Base-by-base conservation (phyloP, 1,139 yeast genomes). In the Candida sp. region DNA sequence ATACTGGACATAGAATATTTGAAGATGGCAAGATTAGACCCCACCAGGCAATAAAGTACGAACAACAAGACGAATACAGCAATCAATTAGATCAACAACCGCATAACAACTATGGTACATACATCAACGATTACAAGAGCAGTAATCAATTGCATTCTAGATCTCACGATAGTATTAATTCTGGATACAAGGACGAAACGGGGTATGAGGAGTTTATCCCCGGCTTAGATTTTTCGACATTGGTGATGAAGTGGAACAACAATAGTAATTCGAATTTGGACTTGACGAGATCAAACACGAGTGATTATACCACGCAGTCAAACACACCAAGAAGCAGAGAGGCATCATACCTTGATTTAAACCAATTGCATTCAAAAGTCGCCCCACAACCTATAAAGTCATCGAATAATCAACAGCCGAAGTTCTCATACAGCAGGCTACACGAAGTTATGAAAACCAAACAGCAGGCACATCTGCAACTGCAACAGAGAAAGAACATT, bases 181-280 rank as follows among this genome's bases (percentile, higher is more conserved):
- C 55, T 12, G 55, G 47, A 11, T 54, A 48, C 22, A 54, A 52
- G 25, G 59, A 55, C 25, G 46, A 43, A 34, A 49, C 55, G 25
- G 90, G 89, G 1, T 70, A 86, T 56, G 87, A 85, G 59, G 93
- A 88, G 61, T 87, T 86, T 60, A 79, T 87, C 12, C 92, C 92
- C 0, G 89, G 86, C 28, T 69, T 87, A 41, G 83, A 81, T 56
- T 83, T 82, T 58, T 73, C 77, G 17, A 75, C 76, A 42, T 68
- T 74, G 65, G 60, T 77, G 2, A 69, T 68, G 55, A 64, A 68
- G 48, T 77, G 82, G 82, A 69, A 68, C 51, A 58, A 59, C 30
- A 52, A 56, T 30, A 38, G 47, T 22, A 45, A 35, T 38, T 48
- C 48, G n/a, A 41, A 53, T n/a, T 46, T 49, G 9, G 52, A 57